Base-by-base conservation (phyloP, 176 grass and related monocot species). In the Zoysia japonica region DNA sequence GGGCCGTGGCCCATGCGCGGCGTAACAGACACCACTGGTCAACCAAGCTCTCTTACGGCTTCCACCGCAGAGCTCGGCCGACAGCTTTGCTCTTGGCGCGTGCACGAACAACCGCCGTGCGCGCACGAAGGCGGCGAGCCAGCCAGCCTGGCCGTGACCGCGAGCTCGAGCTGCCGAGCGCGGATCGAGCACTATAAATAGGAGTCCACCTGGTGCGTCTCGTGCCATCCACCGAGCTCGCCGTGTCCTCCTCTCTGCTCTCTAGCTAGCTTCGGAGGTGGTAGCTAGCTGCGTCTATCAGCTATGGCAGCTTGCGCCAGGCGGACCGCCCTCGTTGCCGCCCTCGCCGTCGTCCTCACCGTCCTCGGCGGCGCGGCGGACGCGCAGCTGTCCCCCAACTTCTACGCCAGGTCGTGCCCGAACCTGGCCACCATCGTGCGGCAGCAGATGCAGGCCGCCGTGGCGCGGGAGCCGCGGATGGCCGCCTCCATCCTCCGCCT, bases 401-500 rank as follows among this genome's bases (percentile, higher is more conserved):
- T 97, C 79, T 97, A 97, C 64, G 70, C 67, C 11, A 85, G 0
- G 51, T 71, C 83, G 2, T 97, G 90, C 81, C 86, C 93, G 5
- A 91, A 84, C 15, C 42, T 97, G 36, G 84, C 75, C 52, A 62
- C 14, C 64, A 80, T 90, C 72, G 88, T 97, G 59, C 80, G 81
- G 65, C 80, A 72, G 56, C 83, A 54, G 69, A 89, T 97, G 93
- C 16, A 78, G 16, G 77, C 84, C 19, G 93, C 90, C 38, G 86
- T 97, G 14, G 41, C 13, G 40, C 56, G 15, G 64, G 93, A 93
- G 88, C 35, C 13, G 43, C 76, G 93, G 65, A 93, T 97, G 93
- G 93, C 82, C 7, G 93, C 93, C 0, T 93, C 89, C 38, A 91
- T 97, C 45, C 84, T 97, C 51, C 86, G 94, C 49, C 49, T 93